Base-by-base conservation (phyloP, 1,284 basidiomycete genomes). In the Wallemia ichthyophaga region DNA sequence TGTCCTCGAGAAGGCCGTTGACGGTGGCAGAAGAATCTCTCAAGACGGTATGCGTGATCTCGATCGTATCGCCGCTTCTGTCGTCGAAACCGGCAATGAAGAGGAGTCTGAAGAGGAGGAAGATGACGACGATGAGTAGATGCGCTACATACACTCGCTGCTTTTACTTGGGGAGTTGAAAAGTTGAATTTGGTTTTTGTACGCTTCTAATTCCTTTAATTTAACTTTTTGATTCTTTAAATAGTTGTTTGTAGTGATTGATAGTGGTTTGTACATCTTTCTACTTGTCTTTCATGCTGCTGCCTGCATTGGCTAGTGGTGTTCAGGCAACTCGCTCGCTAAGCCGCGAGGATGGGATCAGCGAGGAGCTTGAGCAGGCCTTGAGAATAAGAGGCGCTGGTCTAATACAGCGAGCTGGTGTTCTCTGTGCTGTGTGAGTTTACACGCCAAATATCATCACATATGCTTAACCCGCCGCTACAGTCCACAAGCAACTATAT, bases 21-120 rank as follows among this genome's bases (percentile, higher is more conserved):
- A 94, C 71, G 94, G 92, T 67, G 92, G 92, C 64, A 81, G 92
- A 68, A 81, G 85, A 73, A 95, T 98, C 72, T 83, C 80, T 69
- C 89, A 96, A 74, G 92, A 96, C 71, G 94, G 94, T 65, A 85
- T 25, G 73, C 83, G 92, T 69, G 92, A 98, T 73, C 78, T 98
- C 70, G 92, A 96, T 77, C 92, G 92, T 66, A 98, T 98, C 72
- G 92, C 92, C 61, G 91, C 89, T 33, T 86, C 92, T 61, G 86
- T 95, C 58, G 82, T 92, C 62, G 91, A 95, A 77, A 77, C 82
- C 60, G 75, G 76, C 67, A 81, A 80, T 71, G 85, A 87, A 67
- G 82, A 84, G 58, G 85, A 82, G 64, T 81, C 82, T 1, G 85
- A 88, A 3, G 87, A 87, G 3, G 85, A 86, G 28, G 86, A 86